A percentile compares a stretch with the other conserved stretches of the same genome.
These are phyloP conservation scores for Myxozyma neotropica DNA, from an alignment of 805 yeast species.

Conservation along the genomic window DNA sequence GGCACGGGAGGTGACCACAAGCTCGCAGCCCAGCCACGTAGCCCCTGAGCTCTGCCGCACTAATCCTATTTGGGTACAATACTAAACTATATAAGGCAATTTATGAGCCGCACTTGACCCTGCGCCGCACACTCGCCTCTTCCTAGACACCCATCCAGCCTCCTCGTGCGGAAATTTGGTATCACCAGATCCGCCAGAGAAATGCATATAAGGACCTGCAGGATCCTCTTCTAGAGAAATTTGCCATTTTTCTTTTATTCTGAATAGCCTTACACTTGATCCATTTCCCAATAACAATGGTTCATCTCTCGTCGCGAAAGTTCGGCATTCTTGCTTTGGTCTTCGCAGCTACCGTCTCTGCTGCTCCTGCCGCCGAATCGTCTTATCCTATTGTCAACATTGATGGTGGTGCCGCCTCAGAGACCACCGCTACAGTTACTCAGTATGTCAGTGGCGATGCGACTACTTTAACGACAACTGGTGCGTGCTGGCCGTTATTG, in stretches of 20 bases:
- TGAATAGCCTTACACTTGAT: not conserved
- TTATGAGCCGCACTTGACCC: not conserved
- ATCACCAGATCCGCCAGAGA: not conserved
- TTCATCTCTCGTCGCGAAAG: not conserved
- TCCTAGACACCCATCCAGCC: slow-evolving; percentile 1
- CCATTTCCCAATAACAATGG: not conserved
- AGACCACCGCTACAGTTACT: slow-evolving; percentile 4
- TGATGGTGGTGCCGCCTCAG: slow-evolving; percentile 17
- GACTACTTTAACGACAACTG: not conserved
- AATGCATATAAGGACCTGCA: not conserved
- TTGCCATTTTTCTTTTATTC: not conserved
- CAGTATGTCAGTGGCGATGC: not conserved
- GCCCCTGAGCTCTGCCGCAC: not conserved
- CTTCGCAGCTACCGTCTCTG: not conserved
- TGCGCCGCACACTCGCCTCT: slow-evolving; percentile 4
- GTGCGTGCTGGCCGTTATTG: not conserved
- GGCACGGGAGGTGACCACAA: not conserved
- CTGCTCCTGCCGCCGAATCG: slow-evolving; percentile 6
- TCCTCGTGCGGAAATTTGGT: slow-evolving; percentile 2
- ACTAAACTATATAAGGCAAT: not conserved
- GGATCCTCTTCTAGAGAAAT: not conserved
- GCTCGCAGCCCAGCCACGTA: not conserved
- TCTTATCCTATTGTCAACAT: slow-evolving; percentile 26
- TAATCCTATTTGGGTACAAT: not conserved
- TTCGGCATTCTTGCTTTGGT: slow-evolving; percentile 1